Conservation (phyloP, 2,329 filamentous ascomycete genomes). For the Diaporthe citri region DNA sequence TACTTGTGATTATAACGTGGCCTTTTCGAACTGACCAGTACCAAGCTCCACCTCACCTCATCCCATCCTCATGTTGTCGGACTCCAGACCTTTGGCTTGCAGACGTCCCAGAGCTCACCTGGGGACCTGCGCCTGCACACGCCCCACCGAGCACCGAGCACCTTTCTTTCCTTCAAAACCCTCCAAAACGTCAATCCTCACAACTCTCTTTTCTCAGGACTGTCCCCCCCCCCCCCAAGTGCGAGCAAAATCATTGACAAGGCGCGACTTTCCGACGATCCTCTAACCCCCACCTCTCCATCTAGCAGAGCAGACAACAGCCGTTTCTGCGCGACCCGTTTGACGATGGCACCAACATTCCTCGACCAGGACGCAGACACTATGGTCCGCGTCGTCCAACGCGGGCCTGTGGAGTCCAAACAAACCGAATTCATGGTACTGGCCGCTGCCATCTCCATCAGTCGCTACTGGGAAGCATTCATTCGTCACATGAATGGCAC, state of each 20-base stretch:
- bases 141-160: neutral
- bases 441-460: neutral
- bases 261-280: neutral
- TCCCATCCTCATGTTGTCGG: neutral
- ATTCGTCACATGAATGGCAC: neutral
- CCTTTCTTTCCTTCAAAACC: neutral
- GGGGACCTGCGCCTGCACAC: neutral
- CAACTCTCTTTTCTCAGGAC: too few species aligned
- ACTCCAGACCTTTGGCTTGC: neutral
- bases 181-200: neutral
- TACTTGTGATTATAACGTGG: too few species aligned
- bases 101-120: neutral
- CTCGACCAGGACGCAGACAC: neutral
- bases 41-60: too few species aligned
- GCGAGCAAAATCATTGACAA: neutral
- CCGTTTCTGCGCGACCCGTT: neutral
- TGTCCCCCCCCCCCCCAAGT: too few species aligned
- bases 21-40: too few species aligned
- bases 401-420: neutral
- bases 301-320: too few species aligned
- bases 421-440: neutral
- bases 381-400: neutral
- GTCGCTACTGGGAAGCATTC: slow-evolving; percentile 4
- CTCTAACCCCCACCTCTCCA: neutral
- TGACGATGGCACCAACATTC: neutral